Evolutionary conservation across 306 rosid species (phyloP).

Genomic region (Begonia peltatifolia): DNA sequence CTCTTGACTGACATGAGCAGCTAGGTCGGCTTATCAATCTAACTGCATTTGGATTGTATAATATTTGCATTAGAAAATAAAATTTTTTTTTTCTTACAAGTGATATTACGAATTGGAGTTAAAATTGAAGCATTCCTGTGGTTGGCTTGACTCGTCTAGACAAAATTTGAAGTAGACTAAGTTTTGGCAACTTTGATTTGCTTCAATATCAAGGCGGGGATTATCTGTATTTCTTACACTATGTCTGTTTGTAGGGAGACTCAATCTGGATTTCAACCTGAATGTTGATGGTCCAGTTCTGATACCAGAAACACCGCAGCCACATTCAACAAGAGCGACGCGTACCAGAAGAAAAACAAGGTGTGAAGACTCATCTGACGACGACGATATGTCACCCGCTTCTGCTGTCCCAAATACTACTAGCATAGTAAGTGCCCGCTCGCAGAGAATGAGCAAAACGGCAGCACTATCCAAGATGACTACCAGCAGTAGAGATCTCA

Average conservation of each 20-base stretch:
- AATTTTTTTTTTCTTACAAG: too few species aligned
- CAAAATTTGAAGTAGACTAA: too few species aligned
- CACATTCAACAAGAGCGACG: constrained; percentile 25
- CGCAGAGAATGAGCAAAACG: constrained; percentile 88
- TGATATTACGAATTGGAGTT: too few species aligned
- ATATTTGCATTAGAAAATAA: too few species aligned
- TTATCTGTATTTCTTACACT: background rate
- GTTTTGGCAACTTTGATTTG: too few species aligned
- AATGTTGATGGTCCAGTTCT: constrained; percentile 26
- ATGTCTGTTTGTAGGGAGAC: constrained; percentile 11
- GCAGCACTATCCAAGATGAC: constrained; percentile 63
- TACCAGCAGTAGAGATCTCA: constrained; percentile 19
- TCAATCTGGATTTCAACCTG: constrained; percentile 29
- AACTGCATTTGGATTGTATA: too few species aligned
- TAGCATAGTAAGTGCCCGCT: constrained; percentile 28
- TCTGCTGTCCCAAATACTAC: constrained; percentile 35
- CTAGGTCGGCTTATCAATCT: too few species aligned
- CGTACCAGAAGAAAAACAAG: constrained; percentile 52
- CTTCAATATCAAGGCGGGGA: too few species aligned
- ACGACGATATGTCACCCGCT: constrained; percentile 47
- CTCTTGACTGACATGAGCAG: too few species aligned
- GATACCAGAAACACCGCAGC: constrained; percentile 53
- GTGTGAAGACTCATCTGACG: constrained; percentile 47
- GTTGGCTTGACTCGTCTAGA: too few species aligned
- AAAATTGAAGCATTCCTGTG: too few species aligned